Conservation (phyloP, 2,329 filamentous ascomycete species). For the Penicillium sp. region DNA sequence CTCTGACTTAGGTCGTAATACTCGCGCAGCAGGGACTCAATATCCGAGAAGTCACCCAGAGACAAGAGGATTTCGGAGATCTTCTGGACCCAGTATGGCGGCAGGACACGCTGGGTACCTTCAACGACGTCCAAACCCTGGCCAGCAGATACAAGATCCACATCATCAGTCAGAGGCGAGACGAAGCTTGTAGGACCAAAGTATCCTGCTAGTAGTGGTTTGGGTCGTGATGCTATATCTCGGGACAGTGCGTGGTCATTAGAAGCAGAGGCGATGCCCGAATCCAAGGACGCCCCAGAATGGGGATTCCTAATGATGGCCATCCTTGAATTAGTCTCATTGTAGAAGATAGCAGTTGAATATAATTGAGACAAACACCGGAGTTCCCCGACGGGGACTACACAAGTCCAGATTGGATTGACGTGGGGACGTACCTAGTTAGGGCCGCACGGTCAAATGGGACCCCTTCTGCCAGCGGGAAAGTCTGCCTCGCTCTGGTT, state of each 20-base stretch:
- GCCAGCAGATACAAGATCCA: slow-evolving; percentile 21
- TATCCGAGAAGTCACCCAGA: slow-evolving; percentile 19
- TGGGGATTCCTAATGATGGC: not conserved
- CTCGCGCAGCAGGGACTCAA: slow-evolving; percentile 24
- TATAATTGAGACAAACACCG: not conserved
- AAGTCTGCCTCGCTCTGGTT: slow-evolving; percentile 9
- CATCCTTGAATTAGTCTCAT: not conserved
- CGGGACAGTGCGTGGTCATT: not conserved
- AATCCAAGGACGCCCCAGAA: not conserved
- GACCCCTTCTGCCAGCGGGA: slow-evolving; percentile 15
- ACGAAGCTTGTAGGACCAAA: slow-evolving; percentile 41
- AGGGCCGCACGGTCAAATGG: slow-evolving; percentile 14
- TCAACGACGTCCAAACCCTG: slow-evolving; percentile 12
- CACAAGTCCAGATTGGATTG: not conserved
- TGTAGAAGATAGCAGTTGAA: not conserved
- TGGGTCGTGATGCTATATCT: not conserved
- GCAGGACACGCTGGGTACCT: slow-evolving; percentile 14
- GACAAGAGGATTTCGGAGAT: slow-evolving; percentile 19
- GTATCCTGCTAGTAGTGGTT: slow-evolving; percentile 30
- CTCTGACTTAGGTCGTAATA: slow-evolving; percentile 33
- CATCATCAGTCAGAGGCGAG: slow-evolving; percentile 27
- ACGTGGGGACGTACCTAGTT: slow-evolving; percentile 5
- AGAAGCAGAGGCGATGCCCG: not conserved
- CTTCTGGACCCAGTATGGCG: slow-evolving; percentile 27
- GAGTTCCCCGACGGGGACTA: not conserved